Conservation (phyloP, 352 stramenopile species). For the Albugo laibachii region DNA sequence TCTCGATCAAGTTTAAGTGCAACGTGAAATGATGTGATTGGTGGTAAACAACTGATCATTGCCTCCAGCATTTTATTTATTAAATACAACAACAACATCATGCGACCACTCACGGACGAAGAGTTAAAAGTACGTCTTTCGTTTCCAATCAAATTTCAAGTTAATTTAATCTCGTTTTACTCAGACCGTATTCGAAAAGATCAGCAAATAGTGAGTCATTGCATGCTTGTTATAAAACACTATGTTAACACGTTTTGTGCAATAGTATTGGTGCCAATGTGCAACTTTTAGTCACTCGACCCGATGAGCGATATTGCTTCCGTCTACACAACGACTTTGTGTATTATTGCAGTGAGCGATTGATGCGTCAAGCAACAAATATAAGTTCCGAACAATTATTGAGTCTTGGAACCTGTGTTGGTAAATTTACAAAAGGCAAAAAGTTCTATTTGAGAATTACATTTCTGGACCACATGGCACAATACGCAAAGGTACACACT, state of each 20-base stretch:
- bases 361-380: constrained; percentile 93
- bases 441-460: constrained; percentile 98
- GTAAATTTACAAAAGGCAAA: constrained; percentile 97
- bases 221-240: not conserved
- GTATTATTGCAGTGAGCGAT: constrained; percentile 94
- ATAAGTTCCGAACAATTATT: constrained; percentile 89
- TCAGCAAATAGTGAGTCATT: constrained; percentile 89
- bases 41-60: not conserved
- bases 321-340: constrained; percentile 93
- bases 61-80: constrained; percentile 2
- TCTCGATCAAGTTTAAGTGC: no score
- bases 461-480: constrained; percentile 93
- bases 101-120: constrained; percentile 97
- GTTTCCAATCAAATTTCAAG: not conserved
- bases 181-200: constrained; percentile 93
- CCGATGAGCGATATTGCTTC: constrained; percentile 95
- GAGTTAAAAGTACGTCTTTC: constrained; percentile 66
- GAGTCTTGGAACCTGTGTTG: constrained; percentile 93
- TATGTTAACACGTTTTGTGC: constrained; percentile 1
- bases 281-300: constrained; percentile 91
- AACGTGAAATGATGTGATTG: no score
- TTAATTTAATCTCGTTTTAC: not conserved
- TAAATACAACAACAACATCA: constrained; percentile 17
- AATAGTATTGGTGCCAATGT: constrained; percentile 90
- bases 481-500: constrained; percentile 90